Conservation (phyloP, 1,284 basidiomycete species). For the Apiotrichum brassicae region DNA sequence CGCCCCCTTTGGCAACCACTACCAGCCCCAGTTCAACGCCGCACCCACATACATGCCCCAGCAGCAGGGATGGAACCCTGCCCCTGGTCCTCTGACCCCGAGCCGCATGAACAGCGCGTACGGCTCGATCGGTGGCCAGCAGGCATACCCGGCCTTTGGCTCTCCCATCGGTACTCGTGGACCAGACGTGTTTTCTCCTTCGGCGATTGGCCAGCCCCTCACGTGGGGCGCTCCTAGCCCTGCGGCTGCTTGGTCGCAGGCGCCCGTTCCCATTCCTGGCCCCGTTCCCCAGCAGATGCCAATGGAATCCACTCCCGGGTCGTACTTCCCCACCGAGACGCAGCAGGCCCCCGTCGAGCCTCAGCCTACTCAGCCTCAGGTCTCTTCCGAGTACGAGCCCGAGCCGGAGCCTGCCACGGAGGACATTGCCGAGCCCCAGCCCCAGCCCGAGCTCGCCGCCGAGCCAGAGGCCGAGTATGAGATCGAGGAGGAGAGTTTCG, state of each 20-base stretch:
- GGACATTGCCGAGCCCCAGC: slow-evolving; percentile 2
- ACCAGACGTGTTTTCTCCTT: slow-evolving; percentile 11
- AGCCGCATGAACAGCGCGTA: slow-evolving; percentile 14
- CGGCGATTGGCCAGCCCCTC: slow-evolving; percentile 16
- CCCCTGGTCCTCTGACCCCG: slow-evolving; percentile 16
- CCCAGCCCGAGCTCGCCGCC: slow-evolving; percentile 5
- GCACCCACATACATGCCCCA: slow-evolving; percentile 5
- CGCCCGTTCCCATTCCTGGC: slow-evolving; percentile 6
- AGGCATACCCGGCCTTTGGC: slow-evolving; percentile 6
- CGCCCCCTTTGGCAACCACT: slow-evolving; percentile 4
- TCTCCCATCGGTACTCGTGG: slow-evolving; percentile 18
- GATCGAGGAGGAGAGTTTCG: slow-evolving; percentile 4
- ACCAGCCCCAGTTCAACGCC: slow-evolving; percentile 11
- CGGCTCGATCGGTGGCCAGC: slow-evolving; percentile 15
- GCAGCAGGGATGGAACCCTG: slow-evolving; percentile 12
- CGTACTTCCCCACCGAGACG: slow-evolving; percentile 5
- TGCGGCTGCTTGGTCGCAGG: slow-evolving; percentile 17
- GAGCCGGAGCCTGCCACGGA: slow-evolving; percentile 6
- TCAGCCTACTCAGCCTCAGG: slow-evolving; percentile 12
- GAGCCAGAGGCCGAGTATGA: slow-evolving; percentile 10
- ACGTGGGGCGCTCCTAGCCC: slow-evolving; percentile 30
- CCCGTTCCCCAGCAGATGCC: slow-evolving; percentile 2
- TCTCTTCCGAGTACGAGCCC: slow-evolving; percentile 12
- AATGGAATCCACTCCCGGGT: slow-evolving; percentile 1
- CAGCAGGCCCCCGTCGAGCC: slow-evolving; percentile 19